Base-by-base conservation (phyloP, 2,329 filamentous ascomycete species). In the Apiospora malaysiana region DNA sequence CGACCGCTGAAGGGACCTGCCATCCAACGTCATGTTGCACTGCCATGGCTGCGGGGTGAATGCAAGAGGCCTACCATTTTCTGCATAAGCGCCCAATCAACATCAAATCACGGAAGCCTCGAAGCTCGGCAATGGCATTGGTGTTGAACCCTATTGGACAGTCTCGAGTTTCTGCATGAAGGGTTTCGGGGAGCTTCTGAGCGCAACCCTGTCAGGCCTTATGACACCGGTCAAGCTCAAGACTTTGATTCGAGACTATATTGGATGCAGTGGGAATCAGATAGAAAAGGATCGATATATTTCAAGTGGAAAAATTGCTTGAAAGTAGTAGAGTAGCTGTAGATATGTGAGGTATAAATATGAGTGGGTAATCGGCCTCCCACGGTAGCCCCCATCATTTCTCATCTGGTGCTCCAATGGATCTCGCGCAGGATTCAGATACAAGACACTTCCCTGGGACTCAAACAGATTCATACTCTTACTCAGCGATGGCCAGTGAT, bases 41-140 rank as follows among this genome's bases (percentile, higher is more conserved):
- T n/a, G 76, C 75, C 0, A 32, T 68, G 0, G 32, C 32, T 32
- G 32, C 32, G 32, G 32, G 32, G 32, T 32, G 32, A 23, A 7
- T n/a, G 5, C 2, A 37, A 14, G 27, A 40, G 56, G 56, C 56
- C 56, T 63, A 40, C 32, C 56, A 63, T 5, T 2, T 37, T 63
- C 8, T 59, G 51, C 18, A 59, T 0, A 21, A 37, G 2, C 5
- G 4, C 18, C 51, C 51, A 59, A 59, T 59, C 7, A 59, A n/a
- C 10, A 3, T 2, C 27, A 4, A 37, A 10, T 4, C 4, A 37
- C 37, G 27, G 9, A 7, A 6, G 8, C n/a, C n/a, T 59, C 18
- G 16, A 59, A 59, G 7, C 27, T 59, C 51, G 21, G 4, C 27
- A 12, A 8, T 4, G 21, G 8, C 56, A 40, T 40, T 63, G 56